Conservation (phyloP, 2,329 filamentous ascomycete genomes). For the Epichloe sibirici region DNA sequence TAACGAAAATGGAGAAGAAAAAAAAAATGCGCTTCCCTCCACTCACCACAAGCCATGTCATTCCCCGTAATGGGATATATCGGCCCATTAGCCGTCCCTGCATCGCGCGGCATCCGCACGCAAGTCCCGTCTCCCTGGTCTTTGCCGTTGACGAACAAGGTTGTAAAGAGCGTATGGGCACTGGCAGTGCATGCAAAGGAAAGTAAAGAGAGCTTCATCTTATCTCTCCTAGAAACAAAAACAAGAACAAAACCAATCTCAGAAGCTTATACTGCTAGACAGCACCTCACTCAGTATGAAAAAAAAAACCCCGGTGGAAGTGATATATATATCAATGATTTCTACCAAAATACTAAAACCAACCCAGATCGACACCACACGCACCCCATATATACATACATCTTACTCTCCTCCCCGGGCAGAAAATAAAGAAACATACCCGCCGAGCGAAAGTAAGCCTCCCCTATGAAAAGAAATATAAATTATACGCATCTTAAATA, state of each 20-base stretch:
- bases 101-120: constrained; percentile 50
- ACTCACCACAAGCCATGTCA: constrained; percentile 60
- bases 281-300: no score
- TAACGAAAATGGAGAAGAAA: not conserved
- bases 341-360: no score
- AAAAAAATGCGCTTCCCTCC: not conserved
- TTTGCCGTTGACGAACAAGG: constrained; percentile 46
- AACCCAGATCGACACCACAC: no score
- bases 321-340: no score
- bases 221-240: not conserved
- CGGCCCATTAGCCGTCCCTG: constrained; percentile 41
- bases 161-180: constrained; percentile 53
- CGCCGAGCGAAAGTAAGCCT: not conserved
- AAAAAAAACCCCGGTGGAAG: no score
- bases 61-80: constrained; percentile 43
- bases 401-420: no score
- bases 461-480: not conserved
- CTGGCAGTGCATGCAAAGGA: constrained; percentile 25
- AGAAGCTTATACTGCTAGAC: no score
- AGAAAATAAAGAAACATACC: not conserved
- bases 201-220: constrained; percentile 26
- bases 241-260: no score
- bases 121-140: constrained; percentile 61
- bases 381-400: no score
- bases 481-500: not conserved